Evolutionary conservation across 768 basidiomycete genomes (phyloP).

Genomic region (Lentinula detonsa): DNA sequence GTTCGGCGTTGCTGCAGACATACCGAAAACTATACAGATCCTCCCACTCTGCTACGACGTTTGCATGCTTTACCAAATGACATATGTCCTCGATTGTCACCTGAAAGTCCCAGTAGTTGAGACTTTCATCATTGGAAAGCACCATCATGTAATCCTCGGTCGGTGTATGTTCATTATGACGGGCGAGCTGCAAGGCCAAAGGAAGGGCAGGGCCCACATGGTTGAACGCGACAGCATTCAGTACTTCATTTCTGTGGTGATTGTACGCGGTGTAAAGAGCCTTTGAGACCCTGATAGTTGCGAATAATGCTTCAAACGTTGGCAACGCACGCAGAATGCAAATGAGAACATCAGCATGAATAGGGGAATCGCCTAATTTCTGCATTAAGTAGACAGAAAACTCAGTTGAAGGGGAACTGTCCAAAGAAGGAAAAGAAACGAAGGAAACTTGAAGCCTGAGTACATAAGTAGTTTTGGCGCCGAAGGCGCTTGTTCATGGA

Average conservation of each 20-base stretch:
- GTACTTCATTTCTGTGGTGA: constrained; percentile 16
- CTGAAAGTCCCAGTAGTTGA: not conserved
- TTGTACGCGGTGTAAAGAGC: constrained; percentile 16
- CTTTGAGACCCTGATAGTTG: constrained; percentile 16
- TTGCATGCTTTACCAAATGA: not conserved
- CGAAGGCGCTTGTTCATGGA: too few relatives aligned
- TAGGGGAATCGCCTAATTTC: not conserved
- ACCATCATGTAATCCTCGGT: not conserved
- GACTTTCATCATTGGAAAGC: not conserved
- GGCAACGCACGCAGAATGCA: not conserved
- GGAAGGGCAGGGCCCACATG: constrained; percentile 19
- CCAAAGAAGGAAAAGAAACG: not conserved
- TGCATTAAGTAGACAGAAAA: not conserved
- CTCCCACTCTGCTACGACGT: not conserved
- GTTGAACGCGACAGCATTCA: constrained; percentile 19
- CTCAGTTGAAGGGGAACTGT: not conserved
- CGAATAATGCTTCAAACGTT: constrained; percentile 13
- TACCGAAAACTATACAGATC: constrained; percentile 1
- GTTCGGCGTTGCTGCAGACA: not conserved
- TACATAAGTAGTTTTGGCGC: too few relatives aligned
- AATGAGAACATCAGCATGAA: not conserved
- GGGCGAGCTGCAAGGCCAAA: constrained; percentile 16
- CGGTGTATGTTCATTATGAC: not conserved
- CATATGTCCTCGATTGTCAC: not conserved
- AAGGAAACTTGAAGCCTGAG: too few relatives aligned